phyloP scores from a whole-genome alignment of 805 yeast genomes.

The Sugiyamaella lignohabitans region DNA sequence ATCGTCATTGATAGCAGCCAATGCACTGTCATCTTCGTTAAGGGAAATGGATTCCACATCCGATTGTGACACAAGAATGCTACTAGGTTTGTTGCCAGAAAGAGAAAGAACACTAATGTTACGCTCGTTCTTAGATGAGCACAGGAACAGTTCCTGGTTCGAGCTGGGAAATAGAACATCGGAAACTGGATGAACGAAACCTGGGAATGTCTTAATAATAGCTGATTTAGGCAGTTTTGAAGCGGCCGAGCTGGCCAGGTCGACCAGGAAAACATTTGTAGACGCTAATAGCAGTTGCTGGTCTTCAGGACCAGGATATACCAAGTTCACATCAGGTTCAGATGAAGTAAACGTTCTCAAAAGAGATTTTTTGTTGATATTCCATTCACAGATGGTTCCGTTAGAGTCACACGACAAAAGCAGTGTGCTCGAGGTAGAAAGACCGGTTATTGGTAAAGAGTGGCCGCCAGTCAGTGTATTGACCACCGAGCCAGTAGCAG shows the following conservation, averaged over 20 bases:
- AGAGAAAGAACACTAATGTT: slow-evolving; percentile 66
- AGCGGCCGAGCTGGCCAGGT: slow-evolving; percentile 19
- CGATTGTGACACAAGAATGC: slow-evolving; percentile 65
- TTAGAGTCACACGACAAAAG: slow-evolving; percentile 56
- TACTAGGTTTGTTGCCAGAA: slow-evolving; percentile 35
- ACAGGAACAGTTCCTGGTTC: slow-evolving; percentile 44
- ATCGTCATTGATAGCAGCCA: slow-evolving; percentile 62
- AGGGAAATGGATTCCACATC: slow-evolving; percentile 42
- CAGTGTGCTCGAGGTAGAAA: slow-evolving; percentile 36
- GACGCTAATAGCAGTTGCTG: slow-evolving; percentile 55
- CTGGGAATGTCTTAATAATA: slow-evolving; percentile 54
- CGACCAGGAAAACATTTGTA: slow-evolving; percentile 52
- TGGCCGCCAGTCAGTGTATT: slow-evolving; percentile 44
- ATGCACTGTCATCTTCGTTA: slow-evolving; percentile 22
- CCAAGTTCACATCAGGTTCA: slow-evolving; percentile 15
- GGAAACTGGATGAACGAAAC: slow-evolving; percentile 65
- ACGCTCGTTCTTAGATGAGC: slow-evolving; percentile 75
- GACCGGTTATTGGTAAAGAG: slow-evolving; percentile 43
- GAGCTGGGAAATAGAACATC: slow-evolving; percentile 36
- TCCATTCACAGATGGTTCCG: slow-evolving; percentile 59
- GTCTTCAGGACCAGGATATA: slow-evolving; percentile 11
- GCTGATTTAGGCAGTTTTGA: slow-evolving; percentile 1
- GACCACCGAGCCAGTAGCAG: slow-evolving; percentile 51
- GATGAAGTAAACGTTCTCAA: slow-evolving; percentile 24
- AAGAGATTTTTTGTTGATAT: slow-evolving; percentile 40